Base-by-base conservation (phyloP, 306 rosid species). In the Lablab purpureus region DNA sequence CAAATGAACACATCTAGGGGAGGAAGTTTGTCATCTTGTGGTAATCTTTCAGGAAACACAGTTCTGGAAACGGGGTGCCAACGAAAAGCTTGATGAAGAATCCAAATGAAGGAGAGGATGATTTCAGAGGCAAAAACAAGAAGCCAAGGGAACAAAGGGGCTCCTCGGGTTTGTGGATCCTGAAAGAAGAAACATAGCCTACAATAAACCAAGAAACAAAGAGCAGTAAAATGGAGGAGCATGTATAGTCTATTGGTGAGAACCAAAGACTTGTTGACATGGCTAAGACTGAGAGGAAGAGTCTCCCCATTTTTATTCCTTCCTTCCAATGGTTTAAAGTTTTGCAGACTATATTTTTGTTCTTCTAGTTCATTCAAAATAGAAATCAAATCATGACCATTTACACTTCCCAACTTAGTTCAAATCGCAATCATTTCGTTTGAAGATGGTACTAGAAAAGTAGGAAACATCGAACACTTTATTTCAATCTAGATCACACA, bases 1-100 rank as follows among this genome's bases (percentile, higher is more conserved):
- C 91, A 91, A 74, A 91, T 79, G 77, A 93, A 91, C 40, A 93
- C 91, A 37, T 93, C 92, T 18, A 93, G 60, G 0, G 77, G 74
- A 0, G 93, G 98, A 49, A 91, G 87, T 70, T 86, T 86, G 14
- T 73, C 82, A 52, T 93, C 85, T 7, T 64, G 75, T 0, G 97
- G 92, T 62, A 93, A 22, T 36, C 92, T 85, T 43, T 90, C 89
- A 0, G 87, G 90, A n/a, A 87, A 90, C 36, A 85, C 90, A 1
- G 84, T 71, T 17, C 93, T 71, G 1, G 87, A 75, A 27, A 91
- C 77, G 0, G 90, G 92, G 47, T 82, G 67, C 97, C 95, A 91
- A 0, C 85, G 78, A 23, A 30, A 90, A 3, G 92, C 84, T 81
- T 87, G 93, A 19, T 63, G 70, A 1, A 91, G 86, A 12, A 91